Evolutionary conservation across 2,329 filamentous ascomycete species (phyloP).

Genomic region (Pezicula radicicola): DNA sequence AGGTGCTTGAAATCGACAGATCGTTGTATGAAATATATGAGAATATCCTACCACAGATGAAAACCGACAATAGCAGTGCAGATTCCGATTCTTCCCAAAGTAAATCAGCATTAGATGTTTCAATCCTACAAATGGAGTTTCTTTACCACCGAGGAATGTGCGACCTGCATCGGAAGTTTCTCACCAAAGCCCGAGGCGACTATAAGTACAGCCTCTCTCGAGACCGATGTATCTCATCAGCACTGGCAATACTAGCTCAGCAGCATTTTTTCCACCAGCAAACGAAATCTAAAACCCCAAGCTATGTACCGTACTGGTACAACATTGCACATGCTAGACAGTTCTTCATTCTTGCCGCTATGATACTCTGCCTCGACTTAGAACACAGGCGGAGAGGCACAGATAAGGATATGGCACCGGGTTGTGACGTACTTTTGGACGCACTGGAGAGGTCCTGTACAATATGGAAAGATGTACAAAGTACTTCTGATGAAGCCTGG

Average conservation of each 20-base stretch:
- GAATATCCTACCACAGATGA: slow-evolving; percentile 73
- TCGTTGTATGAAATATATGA: slow-evolving; percentile 57
- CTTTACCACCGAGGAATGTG: slow-evolving; percentile 84
- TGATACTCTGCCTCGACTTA: slow-evolving; percentile 21
- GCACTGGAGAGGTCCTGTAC: slow-evolving; percentile 11
- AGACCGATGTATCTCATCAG: slow-evolving; percentile 23
- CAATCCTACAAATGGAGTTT: slow-evolving; percentile 74
- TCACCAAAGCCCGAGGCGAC: slow-evolving; percentile 70
- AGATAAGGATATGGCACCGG: slow-evolving; percentile 1
- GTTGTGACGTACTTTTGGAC: slow-evolving; percentile 7
- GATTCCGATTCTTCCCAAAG: slow-evolving; percentile 42
- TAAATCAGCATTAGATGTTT: slow-evolving; percentile 70
- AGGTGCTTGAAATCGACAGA: slow-evolving; percentile 57
- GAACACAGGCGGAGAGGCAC: slow-evolving; percentile 12
- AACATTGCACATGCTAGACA: slow-evolving; percentile 20
- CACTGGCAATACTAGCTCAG: slow-evolving; percentile 16
- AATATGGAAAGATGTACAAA: slow-evolving; percentile 9
- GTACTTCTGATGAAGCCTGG: slow-evolving; percentile 11
- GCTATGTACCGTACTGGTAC: slow-evolving; percentile 14
- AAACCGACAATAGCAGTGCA: slow-evolving; percentile 64
- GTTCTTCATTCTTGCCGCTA: slow-evolving; percentile 22
- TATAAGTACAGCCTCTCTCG: slow-evolving; percentile 78
- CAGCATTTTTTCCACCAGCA: slow-evolving; percentile 15
- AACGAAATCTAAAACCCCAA: not conserved
- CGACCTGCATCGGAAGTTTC: slow-evolving; percentile 81